Conservation (phyloP, 2,329 filamentous ascomycete species). For the Sclerotiophoma versabilis region DNA sequence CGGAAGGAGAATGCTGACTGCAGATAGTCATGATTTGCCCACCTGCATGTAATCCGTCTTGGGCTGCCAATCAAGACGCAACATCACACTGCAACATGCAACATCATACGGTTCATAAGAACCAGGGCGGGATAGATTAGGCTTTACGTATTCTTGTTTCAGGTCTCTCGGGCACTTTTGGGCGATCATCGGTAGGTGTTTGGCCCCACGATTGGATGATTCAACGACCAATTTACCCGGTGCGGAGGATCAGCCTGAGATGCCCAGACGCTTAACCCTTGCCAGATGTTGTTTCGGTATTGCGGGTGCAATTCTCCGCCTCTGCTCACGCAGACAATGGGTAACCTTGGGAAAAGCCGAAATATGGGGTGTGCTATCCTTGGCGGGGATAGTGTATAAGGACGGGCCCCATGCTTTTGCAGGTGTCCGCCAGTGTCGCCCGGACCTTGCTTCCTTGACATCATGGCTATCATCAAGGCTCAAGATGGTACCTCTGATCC, state of each 20-base stretch:
- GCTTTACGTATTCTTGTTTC: background rate
- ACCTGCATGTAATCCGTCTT: slow-evolving; percentile 3
- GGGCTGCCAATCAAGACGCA: background rate
- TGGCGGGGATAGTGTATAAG: slow-evolving; percentile 32
- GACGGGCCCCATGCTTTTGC: slow-evolving; percentile 19
- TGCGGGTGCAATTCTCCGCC: slow-evolving; percentile 26
- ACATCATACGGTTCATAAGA: background rate
- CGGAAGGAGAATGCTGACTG: background rate
- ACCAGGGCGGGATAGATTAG: slow-evolving; percentile 18
- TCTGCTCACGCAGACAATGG: slow-evolving; percentile 12
- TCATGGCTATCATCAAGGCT: slow-evolving; percentile 37
- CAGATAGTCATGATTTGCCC: slow-evolving; percentile 1
- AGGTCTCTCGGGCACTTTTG: slow-evolving; percentile 9
- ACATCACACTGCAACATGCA: slow-evolving; percentile 25
- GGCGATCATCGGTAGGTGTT: slow-evolving; percentile 22
- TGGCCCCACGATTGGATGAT: slow-evolving; percentile 29
- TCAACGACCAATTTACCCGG: slow-evolving; percentile 32
- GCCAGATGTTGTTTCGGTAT: slow-evolving; percentile 35
- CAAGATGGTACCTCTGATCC: slow-evolving; percentile 47
- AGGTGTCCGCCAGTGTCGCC: slow-evolving; percentile 19
- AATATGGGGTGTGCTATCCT: slow-evolving; percentile 5
- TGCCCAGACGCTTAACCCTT: slow-evolving; percentile 35
- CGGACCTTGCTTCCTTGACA: slow-evolving; percentile 23
- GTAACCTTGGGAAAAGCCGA: slow-evolving; percentile 32
- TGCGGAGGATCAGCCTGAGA: slow-evolving; percentile 25